Conservation (phyloP, 345 rosid genomes). For the Capsella bursapastoris region DNA sequence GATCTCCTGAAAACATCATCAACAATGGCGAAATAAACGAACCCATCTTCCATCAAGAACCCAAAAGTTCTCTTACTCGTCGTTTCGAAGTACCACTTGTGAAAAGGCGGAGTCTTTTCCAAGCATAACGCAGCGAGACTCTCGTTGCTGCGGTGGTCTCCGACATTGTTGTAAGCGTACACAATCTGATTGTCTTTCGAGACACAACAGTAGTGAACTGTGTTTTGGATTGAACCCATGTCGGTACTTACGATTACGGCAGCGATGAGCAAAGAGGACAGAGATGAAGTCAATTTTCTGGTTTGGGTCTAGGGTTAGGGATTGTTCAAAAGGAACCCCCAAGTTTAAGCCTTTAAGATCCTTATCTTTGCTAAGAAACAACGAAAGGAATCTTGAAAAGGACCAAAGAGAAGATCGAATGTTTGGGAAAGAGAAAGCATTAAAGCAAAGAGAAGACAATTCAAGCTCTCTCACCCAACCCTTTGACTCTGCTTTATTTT, state of each 20-base stretch:
- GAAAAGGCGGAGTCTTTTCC: conserved; percentile 70
- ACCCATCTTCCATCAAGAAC: conserved; percentile 71
- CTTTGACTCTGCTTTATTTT: conserved; percentile 34
- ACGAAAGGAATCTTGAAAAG: conserved; percentile 33
- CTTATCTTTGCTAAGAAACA: conserved; percentile 40
- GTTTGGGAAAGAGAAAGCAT: conserved; percentile 29
- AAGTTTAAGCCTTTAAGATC: conserved; percentile 3
- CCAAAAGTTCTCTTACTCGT: conserved; percentile 59
- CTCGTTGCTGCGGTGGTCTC: conserved; percentile 59
- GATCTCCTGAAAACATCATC: conserved; percentile 58
- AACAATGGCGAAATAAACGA: conserved; percentile 64
- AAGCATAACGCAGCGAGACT: conserved; percentile 62
- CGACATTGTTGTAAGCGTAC: conserved; percentile 58
- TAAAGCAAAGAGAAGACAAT: conserved; percentile 34
- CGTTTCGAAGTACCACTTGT: conserved; percentile 87
- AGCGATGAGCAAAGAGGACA: background rate
- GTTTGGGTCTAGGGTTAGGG: background rate
- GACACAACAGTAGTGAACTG: conserved; percentile 71
- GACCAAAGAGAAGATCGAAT: conserved; percentile 16
- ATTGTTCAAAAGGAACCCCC: background rate
- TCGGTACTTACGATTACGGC: background rate
- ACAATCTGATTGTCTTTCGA: conserved; percentile 56
- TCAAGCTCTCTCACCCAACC: conserved; percentile 20
- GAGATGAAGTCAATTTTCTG: conserved; percentile 7
- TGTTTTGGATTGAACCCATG: conserved; percentile 40